Evolutionary conservation across 2,329 filamentous ascomycete species (phyloP).

Genomic region (Fusarium sulawesiense): DNA sequence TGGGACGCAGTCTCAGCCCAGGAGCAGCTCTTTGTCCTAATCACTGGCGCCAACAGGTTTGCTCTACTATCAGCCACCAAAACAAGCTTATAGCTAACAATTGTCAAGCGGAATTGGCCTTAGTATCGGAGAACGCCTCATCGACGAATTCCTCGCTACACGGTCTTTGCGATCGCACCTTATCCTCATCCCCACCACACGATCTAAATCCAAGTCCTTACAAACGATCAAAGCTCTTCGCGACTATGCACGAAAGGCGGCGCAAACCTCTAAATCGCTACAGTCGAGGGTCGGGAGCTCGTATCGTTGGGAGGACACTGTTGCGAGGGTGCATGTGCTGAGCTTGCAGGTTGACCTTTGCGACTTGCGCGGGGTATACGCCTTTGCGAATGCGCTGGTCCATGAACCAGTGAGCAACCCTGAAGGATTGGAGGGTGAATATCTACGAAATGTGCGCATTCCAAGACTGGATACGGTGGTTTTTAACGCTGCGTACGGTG

Average conservation of each 20-base stretch:
- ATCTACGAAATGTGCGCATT: slow-evolving; percentile 61
- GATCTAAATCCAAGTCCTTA: slow-evolving; percentile 77
- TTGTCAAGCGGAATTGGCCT: slow-evolving; percentile 82
- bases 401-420: slow-evolving; percentile 60
- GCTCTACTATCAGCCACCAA: not conserved
- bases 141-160: slow-evolving; percentile 85
- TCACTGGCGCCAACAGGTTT: slow-evolving; percentile 90
- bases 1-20: slow-evolving; percentile 53
- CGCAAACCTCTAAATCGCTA: slow-evolving; percentile 53
- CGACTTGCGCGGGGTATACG: slow-evolving; percentile 63
- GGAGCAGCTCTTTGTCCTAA: slow-evolving; percentile 72
- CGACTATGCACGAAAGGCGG: slow-evolving; percentile 64
- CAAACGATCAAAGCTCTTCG: slow-evolving; percentile 76
- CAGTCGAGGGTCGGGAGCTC: slow-evolving; percentile 52
- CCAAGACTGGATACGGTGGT: slow-evolving; percentile 82
- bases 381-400: slow-evolving; percentile 60
- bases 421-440: slow-evolving; percentile 51
- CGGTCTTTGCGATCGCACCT: slow-evolving; percentile 76
- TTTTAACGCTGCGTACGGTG: slow-evolving; percentile 89
- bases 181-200: slow-evolving; percentile 85
- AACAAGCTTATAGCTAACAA: slow-evolving; percentile 13
- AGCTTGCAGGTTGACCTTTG: slow-evolving; percentile 71
- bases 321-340: slow-evolving; percentile 67
- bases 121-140: slow-evolving; percentile 83
- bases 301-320: slow-evolving; percentile 54